phyloP scores from a whole-genome alignment of 2,329 filamentous ascomycete species.

The Waltergamsia citrina region DNA sequence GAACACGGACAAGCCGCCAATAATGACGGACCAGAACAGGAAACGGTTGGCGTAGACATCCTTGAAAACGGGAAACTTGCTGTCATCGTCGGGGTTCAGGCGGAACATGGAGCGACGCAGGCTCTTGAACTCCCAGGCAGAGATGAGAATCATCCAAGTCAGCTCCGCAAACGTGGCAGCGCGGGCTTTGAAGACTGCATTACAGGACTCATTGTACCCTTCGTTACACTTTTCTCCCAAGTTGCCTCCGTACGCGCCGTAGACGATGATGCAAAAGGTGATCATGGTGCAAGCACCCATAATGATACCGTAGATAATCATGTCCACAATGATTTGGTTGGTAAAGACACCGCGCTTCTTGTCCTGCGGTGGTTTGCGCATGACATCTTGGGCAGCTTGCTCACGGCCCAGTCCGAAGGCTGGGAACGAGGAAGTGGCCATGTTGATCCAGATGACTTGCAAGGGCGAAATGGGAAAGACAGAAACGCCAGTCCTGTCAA shows the following conservation, averaged over 20 bases:
- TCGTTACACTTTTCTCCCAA: constrained; percentile 58
- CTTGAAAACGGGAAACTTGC: constrained; percentile 43
- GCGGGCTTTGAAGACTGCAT: constrained; percentile 57
- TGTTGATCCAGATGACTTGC: constrained; percentile 90
- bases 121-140: constrained; percentile 71
- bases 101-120: constrained; percentile 63
- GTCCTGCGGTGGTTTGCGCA: constrained; percentile 70
- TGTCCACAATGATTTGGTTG: constrained; percentile 67
- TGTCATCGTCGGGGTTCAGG: constrained; percentile 44
- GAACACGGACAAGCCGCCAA: constrained; percentile 53
- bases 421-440: constrained; percentile 80
- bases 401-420: constrained; percentile 85
- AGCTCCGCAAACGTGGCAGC: constrained; percentile 65
- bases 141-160: constrained; percentile 64
- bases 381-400: constrained; percentile 63
- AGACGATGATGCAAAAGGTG: constrained; percentile 57
- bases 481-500: constrained; percentile 60
- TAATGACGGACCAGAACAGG: constrained; percentile 56
- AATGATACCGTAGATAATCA: constrained; percentile 69
- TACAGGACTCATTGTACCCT: constrained; percentile 42
- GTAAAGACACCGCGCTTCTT: constrained; percentile 63
- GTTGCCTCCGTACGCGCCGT: constrained; percentile 42
- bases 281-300: constrained; percentile 61
- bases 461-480: constrained; percentile 82
- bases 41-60: constrained; percentile 64